Evolutionary conservation across 371 early-diverging fungal species (phyloP).

Genomic region (Apophysomyces sp.): DNA sequence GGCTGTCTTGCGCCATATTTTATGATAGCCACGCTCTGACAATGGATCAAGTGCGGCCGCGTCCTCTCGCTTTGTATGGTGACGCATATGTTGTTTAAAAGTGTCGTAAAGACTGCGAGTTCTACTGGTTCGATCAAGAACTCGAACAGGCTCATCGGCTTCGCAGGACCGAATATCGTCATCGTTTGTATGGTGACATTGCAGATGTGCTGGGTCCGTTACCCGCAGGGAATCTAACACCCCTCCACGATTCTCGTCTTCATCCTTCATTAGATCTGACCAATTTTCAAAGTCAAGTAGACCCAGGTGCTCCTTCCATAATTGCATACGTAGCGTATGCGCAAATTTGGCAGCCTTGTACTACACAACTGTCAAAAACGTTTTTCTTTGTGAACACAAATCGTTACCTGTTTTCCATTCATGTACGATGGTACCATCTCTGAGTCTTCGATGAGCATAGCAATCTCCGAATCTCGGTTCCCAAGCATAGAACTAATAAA

Average conservation of each 20-base stretch:
- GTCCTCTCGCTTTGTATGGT: conserved; percentile 27
- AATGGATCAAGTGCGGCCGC: conserved; percentile 74
- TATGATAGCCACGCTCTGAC: conserved; percentile 58
- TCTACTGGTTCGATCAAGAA: conserved; percentile 37
- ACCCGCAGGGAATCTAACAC: not conserved
- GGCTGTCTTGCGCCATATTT: conserved; percentile 69
- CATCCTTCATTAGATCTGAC: conserved; percentile 27
- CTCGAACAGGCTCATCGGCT: conserved; percentile 33
- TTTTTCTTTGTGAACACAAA: too few species aligned
- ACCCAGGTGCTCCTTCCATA: conserved; percentile 90
- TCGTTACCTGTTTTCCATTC: conserved; percentile 63
- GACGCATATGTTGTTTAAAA: conserved; percentile 11
- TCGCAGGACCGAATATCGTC: conserved; percentile 31
- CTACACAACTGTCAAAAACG: conserved; percentile 17
- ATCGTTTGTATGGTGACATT: not conserved
- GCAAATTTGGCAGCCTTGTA: conserved; percentile 77
- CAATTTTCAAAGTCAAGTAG: conserved; percentile 52
- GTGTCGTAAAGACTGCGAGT: conserved; percentile 40
- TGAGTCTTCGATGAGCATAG: conserved; percentile 81
- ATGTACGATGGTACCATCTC: conserved; percentile 66
- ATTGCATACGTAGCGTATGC: conserved; percentile 68
- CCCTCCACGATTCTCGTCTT: not conserved
- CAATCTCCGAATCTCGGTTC: conserved; percentile 89
- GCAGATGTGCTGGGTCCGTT: not conserved
- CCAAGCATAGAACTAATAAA: conserved; percentile 73